Evolutionary conservation across 2,329 filamentous ascomycete species (phyloP), one percentile per base, ranked within the genome.

Genomic region (Phaeosphaeriaceae sp.): DNA sequence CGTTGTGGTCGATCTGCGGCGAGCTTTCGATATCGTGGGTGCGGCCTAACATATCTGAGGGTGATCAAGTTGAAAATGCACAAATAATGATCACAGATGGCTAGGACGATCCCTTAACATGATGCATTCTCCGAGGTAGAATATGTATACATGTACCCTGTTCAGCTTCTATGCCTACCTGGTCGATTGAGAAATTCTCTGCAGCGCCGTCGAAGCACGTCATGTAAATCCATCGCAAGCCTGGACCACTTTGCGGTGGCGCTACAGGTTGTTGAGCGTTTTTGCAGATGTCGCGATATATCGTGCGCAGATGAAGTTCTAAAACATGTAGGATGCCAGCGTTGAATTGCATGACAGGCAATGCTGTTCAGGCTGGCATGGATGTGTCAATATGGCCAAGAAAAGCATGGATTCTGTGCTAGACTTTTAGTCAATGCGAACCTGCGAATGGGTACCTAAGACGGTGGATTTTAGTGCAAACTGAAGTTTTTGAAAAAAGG

Each of bases 131-230:
- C 7, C 3, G 13, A 11, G 31, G 13, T 36, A 36, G 31, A 36
- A 53, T 63, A 53, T 59, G 57, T 60, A 31, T 41, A 31, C 51
- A 25, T 25, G 45, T 21, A 40, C 25, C 21, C 17, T 27, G 25
- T 33, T 44, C 4, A 27, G n/a, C 54, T 45, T 22, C 19, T 25
- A 36, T 36, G 13, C 31, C 31, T 36, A 36, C 27, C 46, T 48
- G 45, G 49, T 40, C 46, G 40, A 41, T 48, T 60, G 46, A 44
- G 48, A 54, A 63, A 65, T 54, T 59, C 36, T 58, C 57, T 63
- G 61, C 55, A 45, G 51, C 56, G 56, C 48, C 58, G 57, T 56
- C 44, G 57, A 56, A 65, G 62, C 62, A 65, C 62, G 62, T 65
- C 62, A 65, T 65, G 50, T 55, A 40, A 57, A 57, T 58, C 20